phyloP scores from a whole-genome alignment of 495 filamentous ascomycete genomes.

The Xylaria nigripes region DNA sequence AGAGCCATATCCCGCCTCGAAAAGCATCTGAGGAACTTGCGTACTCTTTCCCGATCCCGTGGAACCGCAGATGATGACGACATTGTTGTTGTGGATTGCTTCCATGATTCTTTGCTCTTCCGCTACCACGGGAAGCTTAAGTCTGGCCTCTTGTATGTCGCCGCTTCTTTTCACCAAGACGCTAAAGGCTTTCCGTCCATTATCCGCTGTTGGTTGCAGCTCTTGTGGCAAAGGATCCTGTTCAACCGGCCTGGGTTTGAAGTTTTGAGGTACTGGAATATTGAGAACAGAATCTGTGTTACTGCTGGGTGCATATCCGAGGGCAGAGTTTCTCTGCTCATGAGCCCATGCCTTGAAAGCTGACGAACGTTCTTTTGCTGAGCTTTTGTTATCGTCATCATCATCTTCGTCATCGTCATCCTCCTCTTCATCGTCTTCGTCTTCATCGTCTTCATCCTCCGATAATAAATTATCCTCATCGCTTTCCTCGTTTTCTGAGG shows the following conservation, averaged over 20 bases:
- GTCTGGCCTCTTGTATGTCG: constrained; percentile 67
- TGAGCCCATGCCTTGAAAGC: constrained; percentile 96
- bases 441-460: constrained; percentile 13
- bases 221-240: constrained; percentile 72
- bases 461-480: constrained; percentile 13
- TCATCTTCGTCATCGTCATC: constrained; percentile 20
- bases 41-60: constrained; percentile 98
- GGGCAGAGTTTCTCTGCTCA: constrained; percentile 70
- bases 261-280: constrained; percentile 41
- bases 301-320: constrained; percentile 39
- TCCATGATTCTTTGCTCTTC: constrained; percentile 99
- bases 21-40: constrained; percentile 91
- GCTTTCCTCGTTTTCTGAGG: neutral
- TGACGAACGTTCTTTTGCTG: constrained; percentile 40
- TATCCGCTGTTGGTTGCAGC: constrained; percentile 55
- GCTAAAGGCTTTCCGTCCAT: constrained; percentile 63
- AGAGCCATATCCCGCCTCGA: constrained; percentile 86
- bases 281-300: constrained; percentile 26
- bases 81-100: constrained; percentile 79
- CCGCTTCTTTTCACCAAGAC: constrained; percentile 61
- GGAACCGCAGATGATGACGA: constrained; percentile 87
- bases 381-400: constrained; percentile 19
- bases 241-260: constrained; percentile 53
- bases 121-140: constrained; percentile 80
- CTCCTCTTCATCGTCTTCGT: constrained; percentile 22